A percentile compares a stretch with the other conserved stretches of the same genome.
Conservation (phyloP, 345 rosid genomes). For the Jatropha curcas region DNA sequence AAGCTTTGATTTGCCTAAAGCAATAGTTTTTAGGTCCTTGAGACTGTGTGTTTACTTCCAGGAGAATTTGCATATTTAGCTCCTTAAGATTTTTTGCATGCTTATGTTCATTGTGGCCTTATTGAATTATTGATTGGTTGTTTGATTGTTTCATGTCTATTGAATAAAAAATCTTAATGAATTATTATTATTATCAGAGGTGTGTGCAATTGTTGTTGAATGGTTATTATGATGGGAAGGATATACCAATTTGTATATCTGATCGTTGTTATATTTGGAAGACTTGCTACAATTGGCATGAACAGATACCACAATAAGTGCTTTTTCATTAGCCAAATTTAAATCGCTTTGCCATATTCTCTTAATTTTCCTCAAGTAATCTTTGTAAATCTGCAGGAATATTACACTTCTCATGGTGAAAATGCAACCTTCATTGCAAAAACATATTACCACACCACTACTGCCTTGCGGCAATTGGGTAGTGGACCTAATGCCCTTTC, state of each 20-base stretch:
- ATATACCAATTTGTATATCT: neutral
- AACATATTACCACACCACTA: slow-evolving; percentile 86
- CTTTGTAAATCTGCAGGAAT: slow-evolving; percentile 58
- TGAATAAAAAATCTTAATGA: too few relatives aligned
- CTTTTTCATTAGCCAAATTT: neutral
- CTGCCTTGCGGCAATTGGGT: slow-evolving; percentile 78
- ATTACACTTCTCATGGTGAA: slow-evolving; percentile 90
- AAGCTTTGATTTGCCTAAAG: neutral
- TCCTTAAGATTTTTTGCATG: too few relatives aligned
- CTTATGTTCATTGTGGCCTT: neutral
- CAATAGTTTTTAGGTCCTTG: neutral
- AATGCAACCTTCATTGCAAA: slow-evolving; percentile 86
- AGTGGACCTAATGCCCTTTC: slow-evolving; percentile 73
- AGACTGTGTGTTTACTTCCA: too few relatives aligned
- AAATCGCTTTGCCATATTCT: neutral
- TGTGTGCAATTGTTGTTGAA: neutral
- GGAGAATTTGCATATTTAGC: too few relatives aligned
- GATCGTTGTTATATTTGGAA: neutral
- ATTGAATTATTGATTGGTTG: too few relatives aligned
- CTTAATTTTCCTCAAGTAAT: neutral
- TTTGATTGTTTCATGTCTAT: too few relatives aligned
- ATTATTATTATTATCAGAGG: neutral
- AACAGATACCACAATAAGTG: neutral
- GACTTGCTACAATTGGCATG: neutral
- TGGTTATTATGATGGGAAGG: neutral